Evolutionary conservation across 345 rosid species (phyloP), one percentile per base, ranked within the genome.

Genomic region (Eucalyptus fibrosa): DNA sequence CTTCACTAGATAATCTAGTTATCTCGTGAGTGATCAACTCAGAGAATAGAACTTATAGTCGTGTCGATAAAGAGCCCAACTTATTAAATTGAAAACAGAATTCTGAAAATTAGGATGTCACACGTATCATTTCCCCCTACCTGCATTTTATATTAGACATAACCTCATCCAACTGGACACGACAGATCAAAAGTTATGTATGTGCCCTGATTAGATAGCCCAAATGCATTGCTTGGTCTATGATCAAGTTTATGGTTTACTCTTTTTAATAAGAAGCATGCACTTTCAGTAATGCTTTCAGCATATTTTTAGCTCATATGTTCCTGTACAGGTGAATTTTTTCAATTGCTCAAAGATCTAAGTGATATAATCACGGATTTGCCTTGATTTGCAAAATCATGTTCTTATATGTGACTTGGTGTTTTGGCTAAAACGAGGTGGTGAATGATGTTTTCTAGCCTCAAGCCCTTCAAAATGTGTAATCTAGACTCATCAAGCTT

Each of bases 21-120:
- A 50, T 50, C 7, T 15, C 18, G 18, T 15, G 18, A 15, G 18
- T 50, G 18, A 50, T 50, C 18, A 50, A 50, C 18, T 50, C 1
- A 50, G 18, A 50, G 0, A 15, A 50, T 50, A 50, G 3, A 50
- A 50, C 7, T 50, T 50, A 50, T 50, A 50, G 7, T 0, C 7
- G 3, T 0, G 1, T 50, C 7, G 51, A 50, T 50, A 0, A 15
- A 15, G 0, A 50, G 7, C 51, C 18, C 17, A 50, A 50, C 7
- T 50, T 50, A 50, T 50, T 50, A 50, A 50, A 50, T 50, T 50
- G 51, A 50, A 50, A 50, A 50, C 7, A 15, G 1, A 50, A 50
- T 15, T 3, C 3, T 50, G 1, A 50, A 50, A 50, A 50, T 50
- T 0, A 50, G 18, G 18, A 15, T 50, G 51, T 15, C 51, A 50